Conservation (phyloP, 345 rosid genomes). For the Gossypium sturtianum region DNA sequence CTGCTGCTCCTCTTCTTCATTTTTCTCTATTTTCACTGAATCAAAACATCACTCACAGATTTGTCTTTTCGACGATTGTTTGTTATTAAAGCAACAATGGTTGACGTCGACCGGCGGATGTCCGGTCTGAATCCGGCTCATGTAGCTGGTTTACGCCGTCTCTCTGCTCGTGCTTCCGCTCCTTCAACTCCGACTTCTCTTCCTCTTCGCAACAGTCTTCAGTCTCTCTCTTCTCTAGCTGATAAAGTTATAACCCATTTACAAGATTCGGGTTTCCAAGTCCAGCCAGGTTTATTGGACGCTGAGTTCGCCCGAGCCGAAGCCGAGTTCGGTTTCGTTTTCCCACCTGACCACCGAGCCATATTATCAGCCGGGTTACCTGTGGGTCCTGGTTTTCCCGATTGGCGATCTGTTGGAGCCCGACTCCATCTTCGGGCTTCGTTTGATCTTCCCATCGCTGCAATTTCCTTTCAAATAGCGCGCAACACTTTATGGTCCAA, state of each 20-base stretch:
- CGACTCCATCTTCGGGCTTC: constrained; percentile 81
- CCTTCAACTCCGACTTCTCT: constrained; percentile 40
- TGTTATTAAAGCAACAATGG: constrained; percentile 39
- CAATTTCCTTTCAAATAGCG: constrained; percentile 85
- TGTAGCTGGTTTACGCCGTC: constrained; percentile 89
- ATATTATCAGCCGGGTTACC: constrained; percentile 83
- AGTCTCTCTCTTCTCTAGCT: constrained; percentile 68
- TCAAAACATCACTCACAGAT: not conserved
- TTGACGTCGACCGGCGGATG: constrained; percentile 97
- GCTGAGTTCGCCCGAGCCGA: constrained; percentile 84
- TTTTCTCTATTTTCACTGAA: constrained; percentile 16
- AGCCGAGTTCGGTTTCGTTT: constrained; percentile 86
- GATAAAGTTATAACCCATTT: constrained; percentile 72
- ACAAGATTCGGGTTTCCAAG: constrained; percentile 58
- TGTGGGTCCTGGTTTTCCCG: constrained; percentile 85
- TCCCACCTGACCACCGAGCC: constrained; percentile 94
- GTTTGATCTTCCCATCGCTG: constrained; percentile 86
- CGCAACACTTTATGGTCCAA: constrained; percentile 81
- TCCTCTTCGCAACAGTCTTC: constrained; percentile 58
- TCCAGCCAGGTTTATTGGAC: constrained; percentile 76
- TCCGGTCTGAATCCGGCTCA: constrained; percentile 84
- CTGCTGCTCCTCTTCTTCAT: not conserved
- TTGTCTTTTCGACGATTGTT: too few species aligned
- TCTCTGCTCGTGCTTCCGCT: constrained; percentile 90
- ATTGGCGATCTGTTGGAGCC: constrained; percentile 79